Evolutionary conservation across 192 early-diverging fungal genomes (phyloP), one percentile per base, ranked within the genome.

Genomic region (Backusella parvicylindrica): DNA sequence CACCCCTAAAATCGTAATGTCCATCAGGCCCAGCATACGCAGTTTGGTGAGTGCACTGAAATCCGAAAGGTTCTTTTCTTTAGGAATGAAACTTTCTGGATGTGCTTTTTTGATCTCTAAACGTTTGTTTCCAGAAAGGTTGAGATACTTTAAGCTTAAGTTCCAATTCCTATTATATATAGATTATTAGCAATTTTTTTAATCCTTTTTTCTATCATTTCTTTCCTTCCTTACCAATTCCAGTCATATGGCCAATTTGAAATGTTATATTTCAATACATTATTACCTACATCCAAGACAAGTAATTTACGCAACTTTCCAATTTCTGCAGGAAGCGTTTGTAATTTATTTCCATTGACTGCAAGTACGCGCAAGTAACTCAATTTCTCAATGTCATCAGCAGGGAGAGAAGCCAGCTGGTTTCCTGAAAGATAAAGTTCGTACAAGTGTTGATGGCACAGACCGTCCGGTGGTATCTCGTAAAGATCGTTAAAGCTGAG

Each of bases 191-290:
- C 30, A 63, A 66, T 36, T 66, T 21, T 66, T 43, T 38, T 63
- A n/a, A 50, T n/a, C 67, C 15, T 43, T 36, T 37, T 37, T 38
- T 38, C 11, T 38, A 9, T 38, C 11, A 9, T 38, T 38, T 38
- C 11, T 38, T 38, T 38, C 11, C 6, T 9, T 9, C 6, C 75
- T 65, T 84, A 88, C 94, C 96, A 97, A 79, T 97, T 97, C 96
- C 96, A 97, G 76, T 97, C 96, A 79, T 94, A 96, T 18, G 92
- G 93, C 94, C 95, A 97, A 79, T 97, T 97, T 33, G 93, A 90
- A 65, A 96, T 94, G 71, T 97, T 97, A 79, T 96, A 97, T 83
- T 94, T 94, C 63, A 97, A 86, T 36, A 89, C 87, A 75, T 97
- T 96, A 79, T 90, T 92, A 41, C 96, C 93, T 3, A 95, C 91